Conservation (phyloP, 345 rosid genomes). For the Syzygium grande region DNA sequence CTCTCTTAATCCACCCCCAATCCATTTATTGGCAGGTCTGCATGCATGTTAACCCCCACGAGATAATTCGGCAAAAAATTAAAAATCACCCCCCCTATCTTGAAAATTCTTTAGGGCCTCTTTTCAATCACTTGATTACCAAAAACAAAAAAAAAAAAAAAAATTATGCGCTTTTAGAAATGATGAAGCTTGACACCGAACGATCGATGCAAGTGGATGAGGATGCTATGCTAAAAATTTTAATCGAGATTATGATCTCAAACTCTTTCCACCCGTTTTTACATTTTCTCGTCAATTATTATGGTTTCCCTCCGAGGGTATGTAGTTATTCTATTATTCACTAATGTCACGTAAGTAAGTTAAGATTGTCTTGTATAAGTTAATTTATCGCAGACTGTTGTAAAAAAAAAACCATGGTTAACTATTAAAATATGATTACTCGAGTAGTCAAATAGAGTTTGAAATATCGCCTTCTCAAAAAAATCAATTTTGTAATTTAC, state of each 20-base stretch:
- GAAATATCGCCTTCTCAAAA: neutral
- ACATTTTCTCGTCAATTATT: neutral
- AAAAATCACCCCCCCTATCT: too few species aligned
- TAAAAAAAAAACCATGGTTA: neutral
- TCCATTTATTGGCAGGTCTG: too few species aligned
- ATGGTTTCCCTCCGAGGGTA: neutral
- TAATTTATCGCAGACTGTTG: neutral
- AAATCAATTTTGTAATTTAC: neutral
- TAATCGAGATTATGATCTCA: neutral
- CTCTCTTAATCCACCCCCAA: too few species aligned
- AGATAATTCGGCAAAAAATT: too few species aligned
- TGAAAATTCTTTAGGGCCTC: too few species aligned
- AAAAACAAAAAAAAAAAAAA: too few species aligned
- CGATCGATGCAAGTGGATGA: neutral
- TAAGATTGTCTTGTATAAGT: neutral
- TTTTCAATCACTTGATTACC: too few species aligned
- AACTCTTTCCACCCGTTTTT: neutral
- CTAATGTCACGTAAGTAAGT: neutral
- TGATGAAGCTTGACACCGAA: neutral
- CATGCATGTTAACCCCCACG: too few species aligned
- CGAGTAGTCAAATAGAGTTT: neutral
- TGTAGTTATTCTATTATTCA: too few species aligned
- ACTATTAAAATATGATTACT: neutral
- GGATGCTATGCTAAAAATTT: neutral
- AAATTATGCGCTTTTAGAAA: too few species aligned